phyloP scores from a whole-genome alignment of 192 early-diverging fungal species.

The Endogone sp. region DNA sequence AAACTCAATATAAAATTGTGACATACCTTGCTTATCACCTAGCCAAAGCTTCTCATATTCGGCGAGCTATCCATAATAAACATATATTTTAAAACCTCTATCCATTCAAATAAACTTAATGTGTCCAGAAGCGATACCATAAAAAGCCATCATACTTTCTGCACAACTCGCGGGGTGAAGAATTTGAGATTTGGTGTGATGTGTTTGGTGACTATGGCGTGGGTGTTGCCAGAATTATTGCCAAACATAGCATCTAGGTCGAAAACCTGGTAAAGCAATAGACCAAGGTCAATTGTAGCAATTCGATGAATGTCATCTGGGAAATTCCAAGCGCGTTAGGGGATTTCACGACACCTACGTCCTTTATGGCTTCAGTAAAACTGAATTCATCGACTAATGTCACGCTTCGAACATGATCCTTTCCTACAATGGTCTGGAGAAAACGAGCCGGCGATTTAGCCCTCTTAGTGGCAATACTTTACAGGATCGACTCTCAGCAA shows the following conservation, averaged over 20 bases:
- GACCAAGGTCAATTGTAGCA: background rate
- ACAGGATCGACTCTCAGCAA: background rate
- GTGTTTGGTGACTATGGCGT: conserved; percentile 21
- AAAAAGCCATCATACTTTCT: conserved; percentile 7
- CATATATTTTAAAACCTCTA: background rate
- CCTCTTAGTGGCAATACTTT: background rate
- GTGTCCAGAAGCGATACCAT: background rate
- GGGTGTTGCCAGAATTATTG: background rate
- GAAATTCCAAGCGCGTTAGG: background rate
- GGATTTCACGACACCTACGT: background rate
- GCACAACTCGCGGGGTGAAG: conserved; percentile 18
- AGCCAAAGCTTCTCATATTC: background rate
- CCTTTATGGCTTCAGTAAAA: background rate
- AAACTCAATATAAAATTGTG: background rate
- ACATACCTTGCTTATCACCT: background rate
- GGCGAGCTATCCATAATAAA: background rate
- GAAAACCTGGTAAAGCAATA: background rate
- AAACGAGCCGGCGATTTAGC: background rate
- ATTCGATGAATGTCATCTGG: background rate
- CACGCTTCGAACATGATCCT: background rate
- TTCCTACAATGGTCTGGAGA: background rate
- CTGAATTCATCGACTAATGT: background rate
- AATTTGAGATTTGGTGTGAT: conserved; percentile 23
- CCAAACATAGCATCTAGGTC: background rate
- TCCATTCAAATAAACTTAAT: too few species aligned